Conservation (phyloP, 305 asterid species). For the Rubia peregrina region DNA sequence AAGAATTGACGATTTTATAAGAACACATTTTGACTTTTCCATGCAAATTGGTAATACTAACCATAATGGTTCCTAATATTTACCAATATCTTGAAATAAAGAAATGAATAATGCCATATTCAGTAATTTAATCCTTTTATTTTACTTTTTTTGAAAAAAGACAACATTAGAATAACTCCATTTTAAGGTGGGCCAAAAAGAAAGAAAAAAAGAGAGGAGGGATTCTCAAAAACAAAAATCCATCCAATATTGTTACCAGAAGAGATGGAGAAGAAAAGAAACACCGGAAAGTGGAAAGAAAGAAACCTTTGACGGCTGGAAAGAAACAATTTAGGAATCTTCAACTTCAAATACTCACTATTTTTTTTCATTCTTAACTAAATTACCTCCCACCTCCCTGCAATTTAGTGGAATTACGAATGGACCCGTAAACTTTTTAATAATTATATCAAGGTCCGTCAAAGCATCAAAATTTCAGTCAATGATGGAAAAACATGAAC, state of each 20-base stretch:
- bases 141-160: neutral
- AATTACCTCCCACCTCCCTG: too few species aligned
- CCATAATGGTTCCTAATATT: too few species aligned
- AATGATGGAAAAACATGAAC: too few species aligned
- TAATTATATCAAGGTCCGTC: too few species aligned
- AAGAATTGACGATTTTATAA: too few species aligned
- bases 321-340: slow-evolving; percentile 22
- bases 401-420: too few species aligned
- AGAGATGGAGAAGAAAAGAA: neutral
- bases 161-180: neutral
- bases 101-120: neutral
- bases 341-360: slow-evolving; percentile 8
- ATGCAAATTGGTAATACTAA: too few species aligned
- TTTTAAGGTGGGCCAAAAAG: slow-evolving; percentile 7
- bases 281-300: neutral
- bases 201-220: neutral
- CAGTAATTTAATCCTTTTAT: neutral
- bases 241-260: neutral
- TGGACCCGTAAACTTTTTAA: too few species aligned
- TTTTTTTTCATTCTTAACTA: too few species aligned
- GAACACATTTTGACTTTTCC: too few species aligned
- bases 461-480: too few species aligned
- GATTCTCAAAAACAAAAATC: neutral
- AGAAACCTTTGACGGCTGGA: slow-evolving; percentile 28
- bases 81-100: too few species aligned